phyloP scores from a whole-genome alignment of 306 rosid species.

The Arachis stenosperma region DNA sequence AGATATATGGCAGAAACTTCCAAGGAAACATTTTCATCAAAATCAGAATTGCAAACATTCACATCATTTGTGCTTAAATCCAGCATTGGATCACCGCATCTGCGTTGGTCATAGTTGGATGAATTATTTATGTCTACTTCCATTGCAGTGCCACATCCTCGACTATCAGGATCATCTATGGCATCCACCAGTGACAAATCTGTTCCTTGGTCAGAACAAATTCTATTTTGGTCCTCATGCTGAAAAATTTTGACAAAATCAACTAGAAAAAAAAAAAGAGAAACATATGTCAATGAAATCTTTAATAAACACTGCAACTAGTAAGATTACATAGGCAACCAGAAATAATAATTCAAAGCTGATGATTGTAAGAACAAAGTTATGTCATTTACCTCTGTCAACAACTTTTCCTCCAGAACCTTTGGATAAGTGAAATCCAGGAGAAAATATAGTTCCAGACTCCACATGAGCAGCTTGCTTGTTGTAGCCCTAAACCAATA shows the following conservation, averaged over 20 bases:
- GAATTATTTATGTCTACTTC: conserved; percentile 42
- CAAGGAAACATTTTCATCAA: conserved; percentile 64
- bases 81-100: conserved; percentile 36
- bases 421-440: conserved; percentile 73
- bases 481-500: conserved; percentile 55
- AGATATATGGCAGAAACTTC: conserved; percentile 85
- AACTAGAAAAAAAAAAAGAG: conserved; percentile 57
- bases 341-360: conserved; percentile 22
- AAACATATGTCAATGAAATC: conserved; percentile 21
- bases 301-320: conserved; percentile 36
- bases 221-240: conserved; percentile 57
- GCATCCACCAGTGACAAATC: conserved; percentile 45
- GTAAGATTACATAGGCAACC: conserved; percentile 1
- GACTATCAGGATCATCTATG: conserved; percentile 49
- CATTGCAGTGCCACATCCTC: conserved; percentile 50
- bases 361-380: neutral
- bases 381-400: conserved; percentile 68
- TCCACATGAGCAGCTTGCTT: conserved; percentile 51
- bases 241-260: conserved; percentile 73
- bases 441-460: conserved; percentile 89
- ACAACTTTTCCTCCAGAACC: conserved; percentile 61
- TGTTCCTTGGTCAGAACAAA: conserved; percentile 47
- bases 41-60: conserved; percentile 59
- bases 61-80: conserved; percentile 44
- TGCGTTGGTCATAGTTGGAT: conserved; percentile 22